Conservation (phyloP, 148 eudicot species). For the Camellia japonica region DNA sequence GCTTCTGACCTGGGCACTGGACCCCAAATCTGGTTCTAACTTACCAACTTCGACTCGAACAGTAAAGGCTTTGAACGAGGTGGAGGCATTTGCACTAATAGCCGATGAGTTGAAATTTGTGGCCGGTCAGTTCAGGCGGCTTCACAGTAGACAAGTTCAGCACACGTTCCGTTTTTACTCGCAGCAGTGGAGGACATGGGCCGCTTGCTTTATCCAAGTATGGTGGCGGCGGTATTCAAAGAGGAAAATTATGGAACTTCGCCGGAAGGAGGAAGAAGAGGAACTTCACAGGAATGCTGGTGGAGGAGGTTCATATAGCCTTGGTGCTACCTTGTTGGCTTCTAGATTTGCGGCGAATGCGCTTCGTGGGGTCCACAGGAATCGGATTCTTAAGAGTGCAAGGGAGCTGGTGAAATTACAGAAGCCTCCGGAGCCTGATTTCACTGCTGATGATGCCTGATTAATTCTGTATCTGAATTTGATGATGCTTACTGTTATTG, state of each 20-base stretch:
- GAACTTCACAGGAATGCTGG: slow-evolving; percentile 22
- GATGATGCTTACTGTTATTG: not conserved
- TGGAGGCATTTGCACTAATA: slow-evolving; percentile 82
- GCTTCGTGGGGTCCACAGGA: slow-evolving; percentile 76
- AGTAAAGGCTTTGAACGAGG: slow-evolving; percentile 80
- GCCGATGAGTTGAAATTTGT: slow-evolving; percentile 97
- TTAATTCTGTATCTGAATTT: not conserved
- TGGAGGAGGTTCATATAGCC: slow-evolving; percentile 56
- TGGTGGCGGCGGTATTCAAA: slow-evolving; percentile 82
- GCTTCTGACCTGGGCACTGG: slow-evolving; percentile 94
- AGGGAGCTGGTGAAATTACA: slow-evolving; percentile 63
- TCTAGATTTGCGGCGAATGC: slow-evolving; percentile 81
- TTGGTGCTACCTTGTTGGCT: slow-evolving; percentile 65
- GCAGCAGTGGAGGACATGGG: slow-evolving; percentile 98
- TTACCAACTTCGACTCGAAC: slow-evolving; percentile 92
- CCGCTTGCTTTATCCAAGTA: slow-evolving; percentile 90
- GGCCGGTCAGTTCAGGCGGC: slow-evolving; percentile 90
- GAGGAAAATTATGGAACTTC: slow-evolving; percentile 58
- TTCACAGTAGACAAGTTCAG: slow-evolving; percentile 93
- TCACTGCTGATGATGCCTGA: slow-evolving; percentile 73
- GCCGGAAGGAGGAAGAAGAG: slow-evolving; percentile 60
- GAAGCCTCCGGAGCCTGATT: slow-evolving; percentile 97
- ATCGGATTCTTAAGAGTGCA: slow-evolving; percentile 47
- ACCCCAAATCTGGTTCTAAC: slow-evolving; percentile 79
- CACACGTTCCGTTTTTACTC: slow-evolving; percentile 91